phyloP scores from a whole-genome alignment of 495 filamentous ascomycete species.

The Xylaria venustula region DNA sequence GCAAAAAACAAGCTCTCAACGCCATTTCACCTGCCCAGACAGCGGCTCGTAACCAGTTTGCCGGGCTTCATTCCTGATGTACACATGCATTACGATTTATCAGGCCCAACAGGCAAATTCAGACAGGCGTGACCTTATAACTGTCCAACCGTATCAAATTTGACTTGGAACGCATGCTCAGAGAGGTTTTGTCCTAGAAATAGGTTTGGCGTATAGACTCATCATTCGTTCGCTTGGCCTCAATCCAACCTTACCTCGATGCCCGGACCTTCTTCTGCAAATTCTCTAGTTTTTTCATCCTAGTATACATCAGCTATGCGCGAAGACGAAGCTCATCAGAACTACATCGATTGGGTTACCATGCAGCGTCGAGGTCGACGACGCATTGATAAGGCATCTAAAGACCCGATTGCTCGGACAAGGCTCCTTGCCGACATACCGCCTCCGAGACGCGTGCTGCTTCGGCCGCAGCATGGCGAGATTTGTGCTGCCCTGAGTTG shows the following conservation, averaged over 20 bases:
- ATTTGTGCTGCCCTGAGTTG: slow-evolving; percentile 16
- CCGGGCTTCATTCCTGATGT: too few relatives aligned
- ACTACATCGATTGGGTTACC: slow-evolving; percentile 18
- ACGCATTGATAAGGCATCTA: slow-evolving; percentile 22
- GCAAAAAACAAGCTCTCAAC: too few relatives aligned
- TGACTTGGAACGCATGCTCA: too few relatives aligned
- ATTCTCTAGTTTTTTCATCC: neutral
- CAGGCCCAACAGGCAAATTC: too few relatives aligned
- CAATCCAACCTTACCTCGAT: neutral
- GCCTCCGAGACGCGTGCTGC: slow-evolving; percentile 9
- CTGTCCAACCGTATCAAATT: too few relatives aligned
- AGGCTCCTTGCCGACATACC: slow-evolving; percentile 24
- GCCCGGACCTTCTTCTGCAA: neutral
- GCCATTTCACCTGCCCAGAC: too few relatives aligned
- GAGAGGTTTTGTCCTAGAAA: too few relatives aligned
- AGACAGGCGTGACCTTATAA: too few relatives aligned
- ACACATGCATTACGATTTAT: too few relatives aligned
- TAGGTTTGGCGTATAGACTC: too few relatives aligned
- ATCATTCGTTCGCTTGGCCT: too few relatives aligned
- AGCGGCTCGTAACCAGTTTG: too few relatives aligned
- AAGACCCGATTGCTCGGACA: slow-evolving; percentile 20
- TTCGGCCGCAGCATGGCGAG: slow-evolving; percentile 23
- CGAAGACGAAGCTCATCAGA: neutral
- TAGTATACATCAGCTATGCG: neutral
- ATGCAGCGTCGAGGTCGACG: slow-evolving; percentile 26